Base-by-base conservation (phyloP, 345 rosid species). In the Microthlaspi erraticum region DNA sequence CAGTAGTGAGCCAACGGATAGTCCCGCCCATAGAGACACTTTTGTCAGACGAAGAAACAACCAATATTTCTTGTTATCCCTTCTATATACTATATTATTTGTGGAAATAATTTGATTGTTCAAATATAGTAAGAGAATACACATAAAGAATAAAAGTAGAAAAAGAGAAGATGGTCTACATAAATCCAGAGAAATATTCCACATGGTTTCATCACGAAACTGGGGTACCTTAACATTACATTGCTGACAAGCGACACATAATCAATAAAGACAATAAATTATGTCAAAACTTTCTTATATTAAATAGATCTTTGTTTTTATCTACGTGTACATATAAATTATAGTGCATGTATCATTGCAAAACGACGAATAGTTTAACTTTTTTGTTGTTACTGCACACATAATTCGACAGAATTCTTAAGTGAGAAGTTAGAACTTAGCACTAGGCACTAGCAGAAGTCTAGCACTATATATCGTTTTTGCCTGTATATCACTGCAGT, bases 141-240 rank as follows among this genome's bases (percentile, higher is more conserved):
- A 59, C 45, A 50, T n/a, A n/a, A n/a, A n/a, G 20, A 70, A 49
- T 50, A 49, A 59, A 49, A 70, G 39, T 70, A 60, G 42, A 49
- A 60, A 60, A 50, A 49, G 6, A 10, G 18, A 50, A 49, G n/a
- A 23, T 39, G 18, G 33, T 48, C 13, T 48, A 59, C 17, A 48
- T 37, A 42, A 48, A 16, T 46, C 49, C 18, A 13, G n/a, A 12
- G 26, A 57, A 17, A 16, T 60, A 60, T 49, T 45, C 67, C 43
- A 70, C 74, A 70, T 70, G 74, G 74, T 60, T 60, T 60, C 60
- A 60, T 49, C 26, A 49, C 19, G 33, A 60, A 70, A 60, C 68
- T 31, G 42, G 68, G 74, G 60, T 18, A 70, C 33, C 20, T 49
- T 60, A 60, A 50, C 50, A 49, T 60, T 26, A 60, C 26, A 70